phyloP scores from a whole-genome alignment of 352 stramenopile species.

The Elongisporangium anandrum region DNA sequence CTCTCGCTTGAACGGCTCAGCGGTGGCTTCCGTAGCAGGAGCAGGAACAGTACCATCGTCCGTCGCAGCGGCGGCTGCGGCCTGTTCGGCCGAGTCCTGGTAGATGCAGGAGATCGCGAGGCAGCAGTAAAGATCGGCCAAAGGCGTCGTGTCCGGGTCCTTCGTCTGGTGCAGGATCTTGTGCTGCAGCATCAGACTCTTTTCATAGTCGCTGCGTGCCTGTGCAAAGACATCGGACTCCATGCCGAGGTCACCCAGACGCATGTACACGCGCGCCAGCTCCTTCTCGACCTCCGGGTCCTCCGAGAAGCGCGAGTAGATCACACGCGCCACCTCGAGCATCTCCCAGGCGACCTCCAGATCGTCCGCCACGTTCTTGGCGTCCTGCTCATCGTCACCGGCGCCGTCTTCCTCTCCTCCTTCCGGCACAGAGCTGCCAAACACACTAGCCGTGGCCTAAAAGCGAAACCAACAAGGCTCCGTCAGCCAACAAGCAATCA shows the following conservation, averaged over 20 bases:
- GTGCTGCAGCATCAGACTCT: constrained; percentile 60
- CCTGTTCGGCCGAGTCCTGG: constrained; percentile 35
- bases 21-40: neutral
- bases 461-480: neutral
- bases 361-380: constrained; percentile 52
- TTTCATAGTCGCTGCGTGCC: constrained; percentile 73
- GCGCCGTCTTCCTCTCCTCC: constrained; percentile 11
- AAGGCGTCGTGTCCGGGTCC: constrained; percentile 68
- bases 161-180: constrained; percentile 66
- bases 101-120: constrained; percentile 86
- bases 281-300: constrained; percentile 73
- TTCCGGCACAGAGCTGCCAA: constrained; percentile 33
- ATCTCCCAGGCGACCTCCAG: constrained; percentile 85
- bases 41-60: constrained; percentile 1
- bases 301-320: constrained; percentile 69
- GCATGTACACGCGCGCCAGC: constrained; percentile 73
- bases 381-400: constrained; percentile 53
- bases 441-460: constrained; percentile 47
- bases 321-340: constrained; percentile 78
- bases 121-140: constrained; percentile 81
- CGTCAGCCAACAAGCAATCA: constrained; percentile 5
- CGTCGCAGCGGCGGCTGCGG: constrained; percentile 1
- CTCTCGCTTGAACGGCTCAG: constrained; percentile 18
- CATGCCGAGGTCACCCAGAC: constrained; percentile 73
- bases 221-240: constrained; percentile 81